These are phyloP conservation scores for Vachellia collinsii DNA, from an alignment of 306 rosid genomes.

Conservation along the genomic window DNA sequence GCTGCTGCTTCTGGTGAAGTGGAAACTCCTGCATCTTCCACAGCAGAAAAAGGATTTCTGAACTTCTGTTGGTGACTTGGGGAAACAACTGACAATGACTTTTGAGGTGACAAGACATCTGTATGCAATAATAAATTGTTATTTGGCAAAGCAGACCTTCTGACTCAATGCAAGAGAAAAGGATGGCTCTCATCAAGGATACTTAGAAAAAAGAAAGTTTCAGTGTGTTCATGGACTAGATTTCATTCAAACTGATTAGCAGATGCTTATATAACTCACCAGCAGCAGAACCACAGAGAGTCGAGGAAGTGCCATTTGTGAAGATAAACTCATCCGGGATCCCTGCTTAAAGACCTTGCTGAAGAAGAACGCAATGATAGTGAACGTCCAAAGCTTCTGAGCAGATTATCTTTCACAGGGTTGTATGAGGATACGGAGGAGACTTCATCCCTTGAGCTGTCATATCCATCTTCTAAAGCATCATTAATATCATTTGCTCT, in stretches of 20 bases:
- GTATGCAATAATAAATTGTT: conserved; percentile 43
- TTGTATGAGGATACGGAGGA: conserved; percentile 96
- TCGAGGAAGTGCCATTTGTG: conserved; percentile 68
- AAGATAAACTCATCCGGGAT: conserved; percentile 73
- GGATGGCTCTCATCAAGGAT: conserved; percentile 7
- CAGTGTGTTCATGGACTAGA: conserved; percentile 25
- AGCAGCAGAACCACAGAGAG: conserved; percentile 67
- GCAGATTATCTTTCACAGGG: conserved; percentile 65
- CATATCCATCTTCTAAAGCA: conserved; percentile 87
- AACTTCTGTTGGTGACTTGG: conserved; percentile 63
- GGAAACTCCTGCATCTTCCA: conserved; percentile 69
- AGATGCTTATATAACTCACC: conserved; percentile 55
- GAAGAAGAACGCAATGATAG: conserved; percentile 78
- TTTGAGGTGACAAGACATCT: conserved; percentile 67
- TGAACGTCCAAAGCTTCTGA: conserved; percentile 86
- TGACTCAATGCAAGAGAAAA: conserved; percentile 27
- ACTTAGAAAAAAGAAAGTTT: conserved; percentile 6
- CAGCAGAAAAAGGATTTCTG: conserved; percentile 55
- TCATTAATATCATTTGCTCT: conserved; percentile 85
- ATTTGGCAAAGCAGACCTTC: conserved; percentile 41
- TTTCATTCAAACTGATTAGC: conserved; percentile 16
- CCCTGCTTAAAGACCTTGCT: conserved; percentile 69
- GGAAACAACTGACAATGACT: conserved; percentile 55
- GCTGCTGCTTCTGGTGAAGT: conserved; percentile 63
- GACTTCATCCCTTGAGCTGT: conserved; percentile 90